Evolutionary conservation across 169 alveolate genomes (phyloP).

Genomic region (Eimeria acervulina): DNA sequence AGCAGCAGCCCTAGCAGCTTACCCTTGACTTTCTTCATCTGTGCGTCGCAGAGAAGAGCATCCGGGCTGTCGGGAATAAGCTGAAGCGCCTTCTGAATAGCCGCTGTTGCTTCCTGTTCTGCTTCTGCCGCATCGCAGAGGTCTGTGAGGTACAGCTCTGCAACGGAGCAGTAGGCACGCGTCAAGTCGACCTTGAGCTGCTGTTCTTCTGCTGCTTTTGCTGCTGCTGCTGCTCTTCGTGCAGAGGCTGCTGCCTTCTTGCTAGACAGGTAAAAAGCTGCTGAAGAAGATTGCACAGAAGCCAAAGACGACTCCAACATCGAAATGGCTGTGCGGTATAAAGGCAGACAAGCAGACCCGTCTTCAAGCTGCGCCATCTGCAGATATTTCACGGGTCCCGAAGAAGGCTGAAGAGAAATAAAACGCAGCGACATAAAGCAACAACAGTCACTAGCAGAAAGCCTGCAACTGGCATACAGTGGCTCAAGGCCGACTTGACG

Average conservation of each 20-base stretch:
- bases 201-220: constrained; percentile 48
- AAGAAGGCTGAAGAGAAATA: constrained; percentile 1
- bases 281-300: background rate
- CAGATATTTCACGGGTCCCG: constrained; percentile 62
- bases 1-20: constrained; percentile 14
- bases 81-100: constrained; percentile 12
- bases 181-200: background rate
- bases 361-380: constrained; percentile 76
- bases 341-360: constrained; percentile 41
- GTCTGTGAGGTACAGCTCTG: constrained; percentile 62
- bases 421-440: background rate
- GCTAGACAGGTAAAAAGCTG: background rate
- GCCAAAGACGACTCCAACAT: constrained; percentile 34
- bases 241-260: background rate
- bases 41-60: constrained; percentile 50
- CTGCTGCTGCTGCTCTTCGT: background rate
- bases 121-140: constrained; percentile 71
- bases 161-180: constrained; percentile 61
- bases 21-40: constrained; percentile 55
- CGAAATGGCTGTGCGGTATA: background rate
- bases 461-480: no score
- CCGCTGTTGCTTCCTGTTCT: background rate
- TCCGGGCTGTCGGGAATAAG: constrained; percentile 61
- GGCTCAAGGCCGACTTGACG: background rate
- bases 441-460: no score